Evolutionary conservation across 495 filamentous ascomycete genomes (phyloP), one percentile per base, ranked within the genome.

Genomic region (Chaetomium fimeti): DNA sequence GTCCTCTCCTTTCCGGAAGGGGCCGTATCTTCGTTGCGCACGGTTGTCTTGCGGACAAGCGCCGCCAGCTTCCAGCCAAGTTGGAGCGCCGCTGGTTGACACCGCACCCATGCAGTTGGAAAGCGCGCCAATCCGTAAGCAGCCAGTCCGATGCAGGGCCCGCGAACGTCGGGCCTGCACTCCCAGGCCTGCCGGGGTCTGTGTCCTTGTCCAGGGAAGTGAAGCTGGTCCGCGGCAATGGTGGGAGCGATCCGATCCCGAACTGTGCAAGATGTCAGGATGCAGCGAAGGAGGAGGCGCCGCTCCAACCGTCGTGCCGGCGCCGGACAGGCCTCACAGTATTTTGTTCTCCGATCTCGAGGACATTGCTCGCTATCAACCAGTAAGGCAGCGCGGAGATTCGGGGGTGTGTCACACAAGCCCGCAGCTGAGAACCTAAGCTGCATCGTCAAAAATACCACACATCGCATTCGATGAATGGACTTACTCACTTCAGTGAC

Each of bases 101-200:
- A 57, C 38, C 55, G 18, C 27, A 48, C 28, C 47, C 59, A 51
- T 61, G 59, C 29, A 18, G 32, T 20, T 36, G 24, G 24, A 32
- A 28, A 27, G 22, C 22, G 62, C 62, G 42, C 53, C 58, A 60
- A 38, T 43, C 45, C 47, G 43, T 24, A 60, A 42, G 18, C 49
- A 38, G 43, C 16, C 27, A 47, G 6, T 8, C 43, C 27, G 45
- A 63, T 59, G 60, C 60, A 54, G 36, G 27, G 45, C 57, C 57
- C 61, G 66, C 66, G 59, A 68, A 63, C 27, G 8, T 64, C 65
- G 65, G 65, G 60, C 65, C 65, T 66, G 60, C 36, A 52, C 53
- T 60, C 65, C 57, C 43, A 53, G 15, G 49, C 27, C 24, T 53
- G 51, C 57, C 57, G 18, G 66, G 66, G 66, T 51, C 32, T 61